A percentile compares a stretch with the other conserved stretches of the same genome.
Conservation (phyloP, 768 basidiomycete species). For the Panus rudis region DNA sequence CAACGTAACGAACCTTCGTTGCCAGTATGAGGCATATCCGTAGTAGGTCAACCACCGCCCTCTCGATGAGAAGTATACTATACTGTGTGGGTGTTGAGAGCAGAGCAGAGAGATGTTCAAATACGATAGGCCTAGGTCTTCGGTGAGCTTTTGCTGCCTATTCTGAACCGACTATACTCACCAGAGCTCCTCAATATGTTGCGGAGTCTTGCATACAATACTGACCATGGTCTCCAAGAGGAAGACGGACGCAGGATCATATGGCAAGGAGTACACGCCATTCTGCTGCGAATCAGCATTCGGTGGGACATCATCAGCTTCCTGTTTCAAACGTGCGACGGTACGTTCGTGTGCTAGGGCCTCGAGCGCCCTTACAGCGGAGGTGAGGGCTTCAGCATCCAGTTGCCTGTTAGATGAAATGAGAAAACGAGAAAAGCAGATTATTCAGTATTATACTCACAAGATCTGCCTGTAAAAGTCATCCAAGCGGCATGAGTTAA, state of each 20-base stretch:
- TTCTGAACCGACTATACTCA: constrained; percentile 26
- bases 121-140: constrained; percentile 76
- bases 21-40: constrained; percentile 80
- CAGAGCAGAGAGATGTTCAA: constrained; percentile 84
- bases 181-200: constrained; percentile 87
- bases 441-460: constrained; percentile 38
- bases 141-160: not conserved
- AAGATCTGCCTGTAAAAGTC: constrained; percentile 91
- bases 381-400: constrained; percentile 70
- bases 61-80: constrained; percentile 86
- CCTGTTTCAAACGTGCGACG: constrained; percentile 67
- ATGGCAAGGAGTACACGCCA: constrained; percentile 57
- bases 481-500: constrained; percentile 88
- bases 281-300: constrained; percentile 29
- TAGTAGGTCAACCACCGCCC: constrained; percentile 85
- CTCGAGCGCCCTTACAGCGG: constrained; percentile 81
- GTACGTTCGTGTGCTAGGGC: constrained; percentile 88
- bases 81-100: constrained; percentile 74
- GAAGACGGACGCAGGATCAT: constrained; percentile 94
- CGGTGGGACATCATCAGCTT: constrained; percentile 49
- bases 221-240: constrained; percentile 93
- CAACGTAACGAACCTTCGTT: constrained; percentile 49
- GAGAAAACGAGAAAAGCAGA: not conserved
- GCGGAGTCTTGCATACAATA: constrained; percentile 68
- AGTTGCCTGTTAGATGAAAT: constrained; percentile 48